Evolutionary conservation across 352 stramenopile species (phyloP).

Genomic region (Pythium brassicae): DNA sequence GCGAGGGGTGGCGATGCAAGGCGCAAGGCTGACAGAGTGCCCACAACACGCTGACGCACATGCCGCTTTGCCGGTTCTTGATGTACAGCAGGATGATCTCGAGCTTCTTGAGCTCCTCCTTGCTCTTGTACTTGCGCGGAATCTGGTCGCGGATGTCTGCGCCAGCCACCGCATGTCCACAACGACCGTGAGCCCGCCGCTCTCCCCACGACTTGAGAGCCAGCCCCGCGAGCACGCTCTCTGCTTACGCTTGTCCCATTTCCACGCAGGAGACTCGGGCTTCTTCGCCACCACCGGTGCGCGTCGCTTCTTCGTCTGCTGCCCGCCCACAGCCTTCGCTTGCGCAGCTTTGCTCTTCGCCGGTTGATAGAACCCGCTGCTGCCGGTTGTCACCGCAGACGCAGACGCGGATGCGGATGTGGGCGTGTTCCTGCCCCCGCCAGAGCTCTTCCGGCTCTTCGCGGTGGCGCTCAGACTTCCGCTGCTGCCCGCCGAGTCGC

Average conservation of each 20-base stretch:
- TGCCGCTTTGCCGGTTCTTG: constrained; percentile 72
- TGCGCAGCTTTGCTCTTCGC: constrained; percentile 1
- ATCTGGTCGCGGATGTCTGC: constrained; percentile 79
- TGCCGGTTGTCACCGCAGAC: background rate
- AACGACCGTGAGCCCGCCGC: too few species aligned
- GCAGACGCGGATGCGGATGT: background rate
- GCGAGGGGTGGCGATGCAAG: too few species aligned
- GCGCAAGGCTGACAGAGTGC: too few species aligned
- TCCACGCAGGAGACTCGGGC: constrained; percentile 47
- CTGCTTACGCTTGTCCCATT: constrained; percentile 72
- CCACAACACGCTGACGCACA: constrained; percentile 68
- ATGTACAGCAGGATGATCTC: constrained; percentile 85
- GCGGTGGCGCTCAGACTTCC: constrained; percentile 4
- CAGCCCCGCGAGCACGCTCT: too few species aligned
- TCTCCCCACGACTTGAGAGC: too few species aligned
- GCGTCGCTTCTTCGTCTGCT: background rate
- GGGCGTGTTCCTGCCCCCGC: background rate
- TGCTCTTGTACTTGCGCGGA: constrained; percentile 79
- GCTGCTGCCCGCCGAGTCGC: constrained; percentile 14
- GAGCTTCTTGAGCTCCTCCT: constrained; percentile 76
- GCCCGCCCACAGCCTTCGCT: background rate
- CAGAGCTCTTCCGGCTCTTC: background rate
- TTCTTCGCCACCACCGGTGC: constrained; percentile 17
- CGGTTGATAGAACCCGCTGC: background rate
- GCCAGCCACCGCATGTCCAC: constrained; percentile 1